Evolutionary conservation across 75 land plant species (phyloP).

Genomic region (Cunninghamia lanceolata): DNA sequence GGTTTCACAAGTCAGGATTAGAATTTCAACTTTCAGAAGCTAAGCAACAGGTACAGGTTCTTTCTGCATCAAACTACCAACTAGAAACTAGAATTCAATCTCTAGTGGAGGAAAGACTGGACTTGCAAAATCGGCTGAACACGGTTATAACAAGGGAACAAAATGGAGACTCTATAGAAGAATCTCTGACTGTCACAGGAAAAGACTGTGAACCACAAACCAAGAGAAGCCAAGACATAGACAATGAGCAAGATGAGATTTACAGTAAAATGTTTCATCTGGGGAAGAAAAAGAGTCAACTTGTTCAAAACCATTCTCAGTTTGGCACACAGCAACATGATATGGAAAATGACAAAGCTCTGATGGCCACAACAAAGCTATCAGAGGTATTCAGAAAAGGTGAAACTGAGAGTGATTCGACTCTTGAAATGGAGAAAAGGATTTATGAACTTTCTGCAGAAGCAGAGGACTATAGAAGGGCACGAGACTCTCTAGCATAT

Average conservation of each 20-base stretch:
- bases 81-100: conserved; percentile 14
- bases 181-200: no score
- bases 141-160: background rate
- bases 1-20: conserved; percentile 19
- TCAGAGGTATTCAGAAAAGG: conserved; percentile 13
- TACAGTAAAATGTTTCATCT: conserved; percentile 12
- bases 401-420: conserved; percentile 17
- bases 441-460: conserved; percentile 45
- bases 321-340: conserved; percentile 17
- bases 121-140: background rate
- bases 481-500: conserved; percentile 38
- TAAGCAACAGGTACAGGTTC: background rate
- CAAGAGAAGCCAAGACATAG: background rate
- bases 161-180: background rate
- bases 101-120: background rate
- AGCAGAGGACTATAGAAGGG: conserved; percentile 55
- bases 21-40: conserved; percentile 16
- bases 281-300: conserved; percentile 14
- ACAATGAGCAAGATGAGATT: conserved; percentile 9
- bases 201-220: background rate
- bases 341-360: background rate
- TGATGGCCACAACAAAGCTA: background rate
- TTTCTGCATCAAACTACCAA: conserved; percentile 11
- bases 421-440: conserved; percentile 32
- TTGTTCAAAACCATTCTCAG: conserved; percentile 15